Evolutionary conservation across 345 rosid species (phyloP), one percentile per base, ranked within the genome.

Genomic region (Syzygium jambos): DNA sequence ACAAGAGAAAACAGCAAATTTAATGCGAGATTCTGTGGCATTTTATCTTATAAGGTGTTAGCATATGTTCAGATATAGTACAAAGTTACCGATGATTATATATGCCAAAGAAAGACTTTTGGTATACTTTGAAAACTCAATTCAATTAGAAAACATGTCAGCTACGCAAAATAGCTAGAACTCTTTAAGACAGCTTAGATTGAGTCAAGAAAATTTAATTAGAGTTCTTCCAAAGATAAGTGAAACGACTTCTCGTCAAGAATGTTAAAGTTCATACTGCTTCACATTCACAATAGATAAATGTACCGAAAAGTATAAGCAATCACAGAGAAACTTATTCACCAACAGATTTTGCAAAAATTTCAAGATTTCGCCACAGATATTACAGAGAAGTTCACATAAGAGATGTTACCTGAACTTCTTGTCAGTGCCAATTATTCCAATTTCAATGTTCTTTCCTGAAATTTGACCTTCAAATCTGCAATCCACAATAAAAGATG

Each of bases 401-500:
- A 38, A 19, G 22, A 3, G 14, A 73, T 73, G 82, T 89, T 91
- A 92, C 98, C 97, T 94, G 94, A 95, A 96, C 86, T 94, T 93
- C 89, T 91, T 95, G 93, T 96, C 98, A 30, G 93, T 88, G 80
- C 95, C 94, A 88, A 96, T 95, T 61, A 94, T 93, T 87, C 97
- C 99, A 85, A 95, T 96, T 90, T 96, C 99, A 87, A 96, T 95
- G 91, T 96, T 96, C 91, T 96, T 95, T 86, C 95, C 92, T 6
- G 97, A 93, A 56, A 95, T 95, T 88, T 97, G 97, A 59, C 99
- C 99, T 93, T 97, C 99, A 90, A 97, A 97, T 87, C 99, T 97
- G 90, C 91, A 87, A 16, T 57, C 93, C 68, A 23, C 87, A 61
- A 86, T 51, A 55, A 65, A 87, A 57, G 54, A 63, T 73, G 68